Evolutionary conservation across 2,329 filamentous ascomycete species (phyloP), one percentile per base, ranked within the genome.

Genomic region (Fusarium temperatum): DNA sequence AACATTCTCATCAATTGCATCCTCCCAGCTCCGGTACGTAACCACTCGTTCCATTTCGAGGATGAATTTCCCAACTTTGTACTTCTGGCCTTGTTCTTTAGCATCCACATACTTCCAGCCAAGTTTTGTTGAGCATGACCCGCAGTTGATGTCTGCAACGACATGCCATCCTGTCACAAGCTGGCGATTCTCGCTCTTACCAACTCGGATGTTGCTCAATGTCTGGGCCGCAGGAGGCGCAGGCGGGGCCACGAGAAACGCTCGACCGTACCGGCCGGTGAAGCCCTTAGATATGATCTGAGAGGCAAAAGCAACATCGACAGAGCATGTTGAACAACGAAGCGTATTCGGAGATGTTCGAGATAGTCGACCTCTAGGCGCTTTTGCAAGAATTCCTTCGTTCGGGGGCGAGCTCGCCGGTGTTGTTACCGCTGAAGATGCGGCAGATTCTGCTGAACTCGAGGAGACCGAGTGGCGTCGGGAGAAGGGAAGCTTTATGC

Each of bases 41-140:
- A 88, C 84, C 22, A 91, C 87, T 60, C 89, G 83, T 78, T 88
- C 86, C 44, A 87, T 89, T 82, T 93, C 91, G 44, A 93, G 80
- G 36, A 92, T 92, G 78, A 89, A 92, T 80, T 92, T 92, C 74
- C 90, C 90, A 56, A 92, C 85, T 81, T 93, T 93, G 84, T 93
- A 93, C 78, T 85, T 87, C 79, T 92, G 91, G 53, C 84, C 81
- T 63, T 83, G 77, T 74, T 92, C 88, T 68, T 85, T 86, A 4
- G 90, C 90, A 78, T 91, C 88, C 48, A 92, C 85, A 76, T 93
- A 93, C 80, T 92, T 92, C 91, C 91, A 93, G 24, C 91, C 91
- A 14, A 93, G 78, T 75, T 88, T 88, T 58, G 83, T 83, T 32
- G 83, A 82, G 80, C 91, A 93, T 32, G 87, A 82, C 15, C 79